phyloP scores from a whole-genome alignment of 202 grass and related monocot species.

The Digitaria exilis region DNA sequence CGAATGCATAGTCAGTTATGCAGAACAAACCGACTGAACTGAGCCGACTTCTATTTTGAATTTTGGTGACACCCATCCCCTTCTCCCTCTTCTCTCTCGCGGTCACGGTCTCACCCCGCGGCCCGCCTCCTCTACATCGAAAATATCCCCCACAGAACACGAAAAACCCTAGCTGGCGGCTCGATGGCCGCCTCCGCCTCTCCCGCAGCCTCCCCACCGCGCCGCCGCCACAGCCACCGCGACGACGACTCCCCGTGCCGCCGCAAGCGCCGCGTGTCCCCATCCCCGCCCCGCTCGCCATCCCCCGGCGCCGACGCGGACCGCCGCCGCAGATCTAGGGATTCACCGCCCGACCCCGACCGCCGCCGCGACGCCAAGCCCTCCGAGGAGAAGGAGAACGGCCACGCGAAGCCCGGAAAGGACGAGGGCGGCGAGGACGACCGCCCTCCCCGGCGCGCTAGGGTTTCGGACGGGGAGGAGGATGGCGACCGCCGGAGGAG shows the following conservation, averaged over 20 bases:
- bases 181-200: conserved; percentile 38
- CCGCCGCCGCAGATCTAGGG: conserved; percentile 46
- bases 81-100: background rate
- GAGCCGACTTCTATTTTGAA: background rate
- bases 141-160: conserved; percentile 5
- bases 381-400: conserved; percentile 2
- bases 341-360: conserved; percentile 22
- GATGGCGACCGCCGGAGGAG: conserved; percentile 3
- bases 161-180: background rate
- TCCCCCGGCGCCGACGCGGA: conserved; percentile 15
- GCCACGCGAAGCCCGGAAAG: background rate
- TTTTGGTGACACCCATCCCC: background rate
- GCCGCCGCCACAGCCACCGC: conserved; percentile 16
- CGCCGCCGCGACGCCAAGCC: conserved; percentile 20
- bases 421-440: background rate
- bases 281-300: background rate
- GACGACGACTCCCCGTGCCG: conserved; percentile 22
- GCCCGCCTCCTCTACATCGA: no score
- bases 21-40: background rate
- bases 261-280: background rate
- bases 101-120: background rate
- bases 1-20: background rate
- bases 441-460: background rate
- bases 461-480: conserved; percentile 16
- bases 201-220: background rate